These are phyloP conservation scores for Podila epigama DNA, from an alignment of 192 early-diverging fungal genomes.

Conservation along the genomic window DNA sequence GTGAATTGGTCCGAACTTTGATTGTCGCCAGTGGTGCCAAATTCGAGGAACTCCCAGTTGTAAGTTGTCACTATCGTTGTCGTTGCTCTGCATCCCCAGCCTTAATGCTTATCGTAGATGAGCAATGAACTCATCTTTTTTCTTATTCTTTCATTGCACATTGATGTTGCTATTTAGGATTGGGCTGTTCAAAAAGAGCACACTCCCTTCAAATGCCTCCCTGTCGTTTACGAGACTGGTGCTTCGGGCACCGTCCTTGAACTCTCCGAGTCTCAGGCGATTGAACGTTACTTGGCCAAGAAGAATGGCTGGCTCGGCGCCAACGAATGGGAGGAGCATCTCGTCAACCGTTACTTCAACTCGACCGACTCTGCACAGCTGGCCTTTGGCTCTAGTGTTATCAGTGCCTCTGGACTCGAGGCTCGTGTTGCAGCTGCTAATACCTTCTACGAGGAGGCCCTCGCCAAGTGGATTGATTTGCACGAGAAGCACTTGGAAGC, in stretches of 20 bases:
- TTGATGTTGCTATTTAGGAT: no score
- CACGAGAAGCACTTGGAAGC: constrained; percentile 55
- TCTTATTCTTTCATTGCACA: no score
- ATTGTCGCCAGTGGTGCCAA: constrained; percentile 16
- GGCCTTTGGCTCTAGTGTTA: constrained; percentile 14
- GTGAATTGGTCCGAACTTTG: constrained; percentile 25
- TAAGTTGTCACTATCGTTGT: constrained; percentile 3
- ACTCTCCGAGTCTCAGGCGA: constrained; percentile 36
- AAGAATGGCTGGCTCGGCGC: constrained; percentile 31
- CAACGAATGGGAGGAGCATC: constrained; percentile 29
- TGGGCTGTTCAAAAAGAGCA: constrained; percentile 56
- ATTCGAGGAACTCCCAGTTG: constrained; percentile 20
- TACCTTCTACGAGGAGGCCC: constrained; percentile 9
- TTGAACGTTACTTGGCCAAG: constrained; percentile 43
- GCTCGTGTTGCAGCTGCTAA: constrained; percentile 30
- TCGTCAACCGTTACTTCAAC: constrained; percentile 47
- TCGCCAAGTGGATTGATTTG: constrained; percentile 12
- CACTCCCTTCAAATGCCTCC: constrained; percentile 56
- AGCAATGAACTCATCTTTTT: no score
- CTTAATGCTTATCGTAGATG: no score
- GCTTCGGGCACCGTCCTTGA: constrained; percentile 41
- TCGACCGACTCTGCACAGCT: constrained; percentile 9
- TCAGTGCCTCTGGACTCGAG: background rate
- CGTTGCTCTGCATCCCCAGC: no score
- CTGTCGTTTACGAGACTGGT: constrained; percentile 55